A percentile compares a stretch with the other conserved stretches of the same genome.
Evolutionary conservation across 1,139 yeast species (phyloP).

Genomic region (Zhuliangozyma parablackwelliae): DNA sequence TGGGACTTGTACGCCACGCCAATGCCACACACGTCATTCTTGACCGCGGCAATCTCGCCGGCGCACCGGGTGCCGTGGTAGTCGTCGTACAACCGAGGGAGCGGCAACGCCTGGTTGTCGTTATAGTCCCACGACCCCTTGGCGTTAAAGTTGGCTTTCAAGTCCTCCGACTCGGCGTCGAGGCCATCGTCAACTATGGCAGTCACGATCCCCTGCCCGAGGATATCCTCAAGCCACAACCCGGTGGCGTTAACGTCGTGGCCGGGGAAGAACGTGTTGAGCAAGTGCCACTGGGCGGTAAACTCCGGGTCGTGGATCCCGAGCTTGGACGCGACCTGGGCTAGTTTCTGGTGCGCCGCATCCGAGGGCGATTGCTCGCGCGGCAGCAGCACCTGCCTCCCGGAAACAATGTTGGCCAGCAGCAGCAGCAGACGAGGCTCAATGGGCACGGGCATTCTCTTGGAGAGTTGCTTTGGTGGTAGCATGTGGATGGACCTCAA

Average conservation of each 20-base stretch:
- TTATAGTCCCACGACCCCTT: conserved; percentile 92
- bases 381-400: conserved; percentile 8
- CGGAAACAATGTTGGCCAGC: too few relatives aligned
- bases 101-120: conserved; percentile 68
- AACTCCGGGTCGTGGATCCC: conserved; percentile 78
- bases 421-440: too few relatives aligned
- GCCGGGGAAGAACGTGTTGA: conserved; percentile 69
- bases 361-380: conserved; percentile 2
- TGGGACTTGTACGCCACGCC: conserved; percentile 89
- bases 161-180: conserved; percentile 73
- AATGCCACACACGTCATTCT: conserved; percentile 84
- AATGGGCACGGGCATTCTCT: conserved; percentile 41
- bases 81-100: conserved; percentile 78
- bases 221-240: conserved; percentile 76
- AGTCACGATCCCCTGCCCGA: conserved; percentile 78
- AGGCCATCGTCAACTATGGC: conserved; percentile 95
- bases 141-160: conserved; percentile 63
- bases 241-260: conserved; percentile 85
- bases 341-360: conserved; percentile 7
- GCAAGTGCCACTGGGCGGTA: conserved; percentile 82
- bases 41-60: conserved; percentile 92
- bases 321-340: conserved; percentile 48
- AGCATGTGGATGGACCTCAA: conserved; percentile 48
- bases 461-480: conserved; percentile 42
- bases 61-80: conserved; percentile 98